phyloP scores from a whole-genome alignment of 805 yeast genomes.

The Wickerhamomyces chambardii region DNA sequence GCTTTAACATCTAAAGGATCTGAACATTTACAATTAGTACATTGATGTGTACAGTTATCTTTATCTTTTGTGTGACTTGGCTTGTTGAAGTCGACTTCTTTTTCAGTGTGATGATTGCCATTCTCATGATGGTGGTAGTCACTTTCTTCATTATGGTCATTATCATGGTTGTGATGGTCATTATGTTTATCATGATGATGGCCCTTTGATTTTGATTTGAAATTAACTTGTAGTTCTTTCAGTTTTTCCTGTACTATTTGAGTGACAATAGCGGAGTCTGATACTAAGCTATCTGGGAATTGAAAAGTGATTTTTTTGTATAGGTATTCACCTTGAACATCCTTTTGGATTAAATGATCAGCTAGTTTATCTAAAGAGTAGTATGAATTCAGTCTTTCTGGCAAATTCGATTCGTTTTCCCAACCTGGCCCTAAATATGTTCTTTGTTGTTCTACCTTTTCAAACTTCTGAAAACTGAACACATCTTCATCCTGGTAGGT shows the following conservation, averaged over 20 bases:
- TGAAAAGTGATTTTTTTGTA: constrained; percentile 67
- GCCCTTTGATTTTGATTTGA: constrained; percentile 11
- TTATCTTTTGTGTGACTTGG: constrained; percentile 2
- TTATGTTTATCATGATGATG: constrained; percentile 1
- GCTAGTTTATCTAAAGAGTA: constrained; percentile 47
- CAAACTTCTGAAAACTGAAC: constrained; percentile 38
- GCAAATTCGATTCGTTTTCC: constrained; percentile 18
- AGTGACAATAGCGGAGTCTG: constrained; percentile 69
- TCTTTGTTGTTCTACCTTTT: constrained; percentile 16
- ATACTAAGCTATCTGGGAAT: constrained; percentile 76
- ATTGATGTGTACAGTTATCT: constrained; percentile 11
- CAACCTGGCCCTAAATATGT: constrained; percentile 19
- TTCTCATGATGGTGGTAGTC: background rate
- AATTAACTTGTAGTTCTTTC: too few species aligned
- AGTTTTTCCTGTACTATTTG: constrained; percentile 35
- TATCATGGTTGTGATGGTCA: constrained; percentile 1
- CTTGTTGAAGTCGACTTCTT: background rate
- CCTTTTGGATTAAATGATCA: constrained; percentile 24
- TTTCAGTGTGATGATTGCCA: background rate
- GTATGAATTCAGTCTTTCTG: constrained; percentile 31
- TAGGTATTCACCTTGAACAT: constrained; percentile 16
- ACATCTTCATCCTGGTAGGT: constrained; percentile 59
- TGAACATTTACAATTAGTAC: constrained; percentile 16
- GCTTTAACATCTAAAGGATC: constrained; percentile 6
- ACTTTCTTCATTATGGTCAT: background rate